Conservation (phyloP, 2,329 filamentous ascomycete genomes). For the Botryosphaeria dothidea region DNA sequence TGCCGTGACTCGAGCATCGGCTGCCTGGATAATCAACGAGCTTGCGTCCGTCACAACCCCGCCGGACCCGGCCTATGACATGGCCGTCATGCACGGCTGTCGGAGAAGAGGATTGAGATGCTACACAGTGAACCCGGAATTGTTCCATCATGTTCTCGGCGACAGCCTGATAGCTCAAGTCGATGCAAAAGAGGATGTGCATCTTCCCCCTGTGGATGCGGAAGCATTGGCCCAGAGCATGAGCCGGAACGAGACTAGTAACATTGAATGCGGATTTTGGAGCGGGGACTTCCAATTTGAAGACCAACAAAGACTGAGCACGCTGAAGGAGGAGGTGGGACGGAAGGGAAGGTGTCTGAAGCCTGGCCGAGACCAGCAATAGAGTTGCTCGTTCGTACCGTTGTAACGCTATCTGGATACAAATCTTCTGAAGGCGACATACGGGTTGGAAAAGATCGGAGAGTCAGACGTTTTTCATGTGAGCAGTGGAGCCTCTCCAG, state of each 20-base stretch:
- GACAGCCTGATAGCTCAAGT: conserved; percentile 38
- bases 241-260: conserved; percentile 36
- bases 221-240: conserved; percentile 33
- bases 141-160: conserved; percentile 47
- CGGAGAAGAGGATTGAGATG: conserved; percentile 40
- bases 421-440: too few relatives aligned
- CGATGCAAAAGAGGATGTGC: conserved; percentile 27
- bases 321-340: conserved; percentile 40
- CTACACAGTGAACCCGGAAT: conserved; percentile 45
- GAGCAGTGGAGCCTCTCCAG: too few relatives aligned
- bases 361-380: neutral
- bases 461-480: too few relatives aligned
- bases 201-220: conserved; percentile 36
- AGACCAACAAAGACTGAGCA: conserved; percentile 32
- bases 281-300: conserved; percentile 36
- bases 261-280: conserved; percentile 43
- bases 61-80: conserved; percentile 34
- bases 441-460: too few relatives aligned
- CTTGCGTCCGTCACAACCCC: conserved; percentile 32
- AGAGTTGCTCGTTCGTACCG: too few relatives aligned
- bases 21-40: conserved; percentile 31
- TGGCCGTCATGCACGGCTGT: conserved; percentile 41
- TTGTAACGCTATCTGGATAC: too few relatives aligned
- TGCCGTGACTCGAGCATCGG: conserved; percentile 35
- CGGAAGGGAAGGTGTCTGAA: conserved; percentile 40